A percentile compares a stretch with the other conserved stretches of the same genome.
Evolutionary conservation across 2,329 filamentous ascomycete species (phyloP).

Genomic region (Coniochaeta prunicola): DNA sequence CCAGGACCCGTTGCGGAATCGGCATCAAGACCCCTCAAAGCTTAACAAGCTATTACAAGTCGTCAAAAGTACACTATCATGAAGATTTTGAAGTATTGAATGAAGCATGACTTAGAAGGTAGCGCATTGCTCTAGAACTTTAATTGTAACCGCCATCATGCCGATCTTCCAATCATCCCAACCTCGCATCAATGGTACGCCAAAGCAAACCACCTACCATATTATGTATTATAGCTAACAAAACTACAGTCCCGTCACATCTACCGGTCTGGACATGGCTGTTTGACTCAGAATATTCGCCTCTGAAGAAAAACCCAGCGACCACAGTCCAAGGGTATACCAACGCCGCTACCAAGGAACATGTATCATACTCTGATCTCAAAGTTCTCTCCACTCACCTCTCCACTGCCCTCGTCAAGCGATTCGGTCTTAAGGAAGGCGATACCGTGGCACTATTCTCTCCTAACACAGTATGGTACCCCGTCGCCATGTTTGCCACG

Average conservation of each 20-base stretch:
- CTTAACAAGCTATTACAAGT: background rate
- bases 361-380: conserved; percentile 49
- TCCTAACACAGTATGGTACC: conserved; percentile 61
- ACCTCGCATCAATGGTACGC: background rate
- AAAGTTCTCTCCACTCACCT: conserved; percentile 50
- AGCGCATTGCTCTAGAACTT: background rate
- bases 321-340: conserved; percentile 42
- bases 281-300: conserved; percentile 46
- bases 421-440: conserved; percentile 44
- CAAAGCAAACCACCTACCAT: background rate
- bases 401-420: conserved; percentile 50
- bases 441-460: conserved; percentile 55
- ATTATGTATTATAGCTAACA: background rate
- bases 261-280: conserved; percentile 55
- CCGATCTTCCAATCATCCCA: background rate
- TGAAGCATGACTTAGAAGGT: background rate
- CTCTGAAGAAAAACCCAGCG: conserved; percentile 14
- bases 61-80: background rate
- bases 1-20: too few species aligned
- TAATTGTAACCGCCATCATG: background rate
- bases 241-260: conserved; percentile 38
- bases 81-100: background rate
- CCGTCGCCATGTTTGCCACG: conserved; percentile 48
- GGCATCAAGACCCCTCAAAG: too few species aligned
- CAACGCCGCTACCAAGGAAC: conserved; percentile 51